Percentiles rank a stretch among this genome's conserved stretches.
phyloP scores from a whole-genome alignment of 768 basidiomycete genomes.

The Russula foetens region DNA sequence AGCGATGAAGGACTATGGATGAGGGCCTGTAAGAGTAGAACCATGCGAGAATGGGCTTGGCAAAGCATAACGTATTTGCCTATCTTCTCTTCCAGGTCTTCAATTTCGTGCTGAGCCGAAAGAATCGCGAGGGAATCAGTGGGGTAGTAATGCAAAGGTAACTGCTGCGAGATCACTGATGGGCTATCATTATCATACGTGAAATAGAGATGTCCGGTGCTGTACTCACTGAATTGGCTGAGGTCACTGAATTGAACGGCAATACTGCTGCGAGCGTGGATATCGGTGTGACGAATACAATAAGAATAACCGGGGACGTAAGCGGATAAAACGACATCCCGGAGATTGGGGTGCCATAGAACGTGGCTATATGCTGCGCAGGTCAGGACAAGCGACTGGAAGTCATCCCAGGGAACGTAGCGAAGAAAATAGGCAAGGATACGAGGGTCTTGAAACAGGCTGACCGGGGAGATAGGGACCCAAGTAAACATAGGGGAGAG shows the following conservation, averaged over 20 bases:
- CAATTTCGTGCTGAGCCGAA: constrained; percentile 30
- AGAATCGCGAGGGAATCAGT: constrained; percentile 54
- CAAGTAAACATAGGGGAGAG: background rate
- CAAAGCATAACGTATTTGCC: constrained; percentile 40
- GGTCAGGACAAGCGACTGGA: constrained; percentile 33
- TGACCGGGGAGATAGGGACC: constrained; percentile 21
- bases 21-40: constrained; percentile 64
- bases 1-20: constrained; percentile 50
- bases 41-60: constrained; percentile 64
- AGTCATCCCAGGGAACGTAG: constrained; percentile 32
- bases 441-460: constrained; percentile 29
- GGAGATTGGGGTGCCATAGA: constrained; percentile 28
- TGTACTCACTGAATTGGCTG: constrained; percentile 52
- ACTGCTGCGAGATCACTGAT: constrained; percentile 55
- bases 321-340: constrained; percentile 34
- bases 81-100: constrained; percentile 28
- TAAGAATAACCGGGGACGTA: constrained; percentile 53
- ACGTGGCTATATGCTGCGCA: constrained; percentile 29
- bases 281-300: constrained; percentile 36
- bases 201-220: constrained; percentile 5
- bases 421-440: constrained; percentile 30
- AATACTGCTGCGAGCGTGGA: constrained; percentile 37
- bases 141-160: constrained; percentile 64
- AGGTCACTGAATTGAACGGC: constrained; percentile 51
- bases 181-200: background rate